Conservation (phyloP, 306 rosid species). For the Pyrus betulifolia region DNA sequence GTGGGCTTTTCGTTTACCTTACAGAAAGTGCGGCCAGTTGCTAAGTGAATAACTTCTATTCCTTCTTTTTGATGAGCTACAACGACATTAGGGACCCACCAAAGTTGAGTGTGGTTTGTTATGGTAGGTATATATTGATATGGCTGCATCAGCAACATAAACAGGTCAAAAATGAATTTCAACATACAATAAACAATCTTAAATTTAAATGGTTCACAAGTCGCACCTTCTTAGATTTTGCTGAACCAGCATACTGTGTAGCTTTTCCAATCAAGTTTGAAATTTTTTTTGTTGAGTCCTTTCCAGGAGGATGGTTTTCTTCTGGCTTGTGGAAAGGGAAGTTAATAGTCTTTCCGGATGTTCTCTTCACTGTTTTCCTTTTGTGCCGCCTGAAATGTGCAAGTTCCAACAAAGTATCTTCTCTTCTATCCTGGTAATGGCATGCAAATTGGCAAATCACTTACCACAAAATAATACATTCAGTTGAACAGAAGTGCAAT, state of each 20-base stretch:
- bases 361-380: conserved; percentile 76
- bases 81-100: conserved; percentile 99
- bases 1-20: conserved; percentile 42
- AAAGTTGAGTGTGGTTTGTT: conserved; percentile 91
- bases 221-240: conserved; percentile 71
- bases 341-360: conserved; percentile 52
- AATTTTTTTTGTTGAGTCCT: conserved; percentile 84
- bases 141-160: conserved; percentile 50
- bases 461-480: not conserved
- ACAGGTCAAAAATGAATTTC: not conserved
- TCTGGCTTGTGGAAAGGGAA: conserved; percentile 86
- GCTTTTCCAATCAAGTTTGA: conserved; percentile 88
- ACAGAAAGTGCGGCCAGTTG: conserved; percentile 92
- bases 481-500: not conserved
- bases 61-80: conserved; percentile 98
- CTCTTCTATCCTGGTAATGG: conserved; percentile 84
- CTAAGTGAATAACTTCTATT: conserved; percentile 87
- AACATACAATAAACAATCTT: not conserved
- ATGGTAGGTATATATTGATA: conserved; percentile 83
- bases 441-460: conserved; percentile 10
- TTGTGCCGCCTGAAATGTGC: conserved; percentile 81
- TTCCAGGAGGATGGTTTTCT: conserved; percentile 95
- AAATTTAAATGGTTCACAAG: conserved; percentile 14
- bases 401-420: conserved; percentile 76
- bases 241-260: conserved; percentile 79